These are phyloP conservation scores for Saccharum spontaneum DNA, from an alignment of 176 grass and related monocot species.

Conservation along the genomic window DNA sequence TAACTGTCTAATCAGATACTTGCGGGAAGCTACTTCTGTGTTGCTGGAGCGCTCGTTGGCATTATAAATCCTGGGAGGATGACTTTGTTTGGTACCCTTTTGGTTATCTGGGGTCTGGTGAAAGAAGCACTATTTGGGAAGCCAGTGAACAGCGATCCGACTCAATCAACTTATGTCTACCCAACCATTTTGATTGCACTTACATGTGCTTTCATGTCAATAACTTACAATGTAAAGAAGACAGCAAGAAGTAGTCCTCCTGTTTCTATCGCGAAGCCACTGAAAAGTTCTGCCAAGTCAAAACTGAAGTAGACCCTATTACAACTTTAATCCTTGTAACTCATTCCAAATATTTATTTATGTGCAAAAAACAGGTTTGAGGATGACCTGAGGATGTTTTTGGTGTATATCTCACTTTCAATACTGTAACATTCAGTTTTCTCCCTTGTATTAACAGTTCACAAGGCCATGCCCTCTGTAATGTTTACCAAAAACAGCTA, in stretches of 20 bases:
- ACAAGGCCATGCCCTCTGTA: not conserved
- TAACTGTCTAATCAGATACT: slow-evolving; percentile 60
- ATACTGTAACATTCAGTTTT: slow-evolving; percentile 35
- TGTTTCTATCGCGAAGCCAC: slow-evolving; percentile 70
- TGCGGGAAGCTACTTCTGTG: slow-evolving; percentile 95
- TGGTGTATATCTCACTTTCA: slow-evolving; percentile 34
- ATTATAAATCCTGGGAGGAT: slow-evolving; percentile 90
- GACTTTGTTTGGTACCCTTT: slow-evolving; percentile 89
- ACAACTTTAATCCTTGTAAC: slow-evolving; percentile 20
- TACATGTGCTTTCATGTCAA: slow-evolving; percentile 72
- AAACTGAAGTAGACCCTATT: slow-evolving; percentile 83
- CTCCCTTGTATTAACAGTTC: not conserved
- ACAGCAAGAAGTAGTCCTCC: slow-evolving; percentile 42
- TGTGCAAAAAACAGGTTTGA: slow-evolving; percentile 28
- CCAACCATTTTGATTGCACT: slow-evolving; percentile 79
- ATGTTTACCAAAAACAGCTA: slow-evolving; percentile 27
- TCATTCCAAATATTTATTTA: slow-evolving; percentile 24
- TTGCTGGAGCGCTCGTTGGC: slow-evolving; percentile 73
- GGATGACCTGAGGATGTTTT: slow-evolving; percentile 21
- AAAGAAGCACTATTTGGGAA: slow-evolving; percentile 85
- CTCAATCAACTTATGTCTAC: slow-evolving; percentile 76
- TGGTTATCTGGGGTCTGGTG: slow-evolving; percentile 90
- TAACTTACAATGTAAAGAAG: slow-evolving; percentile 78
- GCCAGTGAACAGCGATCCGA: slow-evolving; percentile 48
- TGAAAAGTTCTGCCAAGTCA: slow-evolving; percentile 91